These are phyloP conservation scores for Orobanche coerulescens DNA, from an alignment of 257 asterid species.

Conservation along the genomic window DNA sequence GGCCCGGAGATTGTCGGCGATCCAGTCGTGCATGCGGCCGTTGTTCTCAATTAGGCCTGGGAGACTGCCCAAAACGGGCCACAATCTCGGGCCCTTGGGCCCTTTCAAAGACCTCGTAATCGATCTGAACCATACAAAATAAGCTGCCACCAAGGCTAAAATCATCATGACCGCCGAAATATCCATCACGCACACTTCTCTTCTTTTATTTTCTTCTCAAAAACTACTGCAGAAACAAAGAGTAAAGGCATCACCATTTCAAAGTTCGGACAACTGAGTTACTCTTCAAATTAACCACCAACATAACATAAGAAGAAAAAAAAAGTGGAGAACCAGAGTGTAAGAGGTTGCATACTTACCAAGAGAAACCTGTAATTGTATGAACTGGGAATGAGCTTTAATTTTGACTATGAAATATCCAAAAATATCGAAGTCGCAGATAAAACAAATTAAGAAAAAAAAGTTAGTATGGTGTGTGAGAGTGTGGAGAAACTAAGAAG, in stretches of 20 bases:
- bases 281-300: no score
- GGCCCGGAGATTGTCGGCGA: constrained; percentile 44
- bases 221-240: no score
- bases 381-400: background rate
- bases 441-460: background rate
- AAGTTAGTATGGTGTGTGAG: background rate
- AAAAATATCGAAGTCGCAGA: constrained; percentile 8
- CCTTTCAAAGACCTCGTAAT: constrained; percentile 20
- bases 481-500: background rate
- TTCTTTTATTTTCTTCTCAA: no score
- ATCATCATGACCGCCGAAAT: constrained; percentile 31
- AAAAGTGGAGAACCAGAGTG: background rate
- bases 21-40: constrained; percentile 45
- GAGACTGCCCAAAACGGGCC: constrained; percentile 50
- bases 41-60: constrained; percentile 41
- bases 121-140: constrained; percentile 32
- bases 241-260: no score
- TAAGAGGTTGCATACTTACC: background rate
- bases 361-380: background rate
- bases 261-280: no score
- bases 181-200: constrained; percentile 24
- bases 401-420: background rate
- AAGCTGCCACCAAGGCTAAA: constrained; percentile 27
- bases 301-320: no score
- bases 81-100: constrained; percentile 32